Conservation (phyloP, 148 eudicot species). For the Rhododendron henanense region DNA sequence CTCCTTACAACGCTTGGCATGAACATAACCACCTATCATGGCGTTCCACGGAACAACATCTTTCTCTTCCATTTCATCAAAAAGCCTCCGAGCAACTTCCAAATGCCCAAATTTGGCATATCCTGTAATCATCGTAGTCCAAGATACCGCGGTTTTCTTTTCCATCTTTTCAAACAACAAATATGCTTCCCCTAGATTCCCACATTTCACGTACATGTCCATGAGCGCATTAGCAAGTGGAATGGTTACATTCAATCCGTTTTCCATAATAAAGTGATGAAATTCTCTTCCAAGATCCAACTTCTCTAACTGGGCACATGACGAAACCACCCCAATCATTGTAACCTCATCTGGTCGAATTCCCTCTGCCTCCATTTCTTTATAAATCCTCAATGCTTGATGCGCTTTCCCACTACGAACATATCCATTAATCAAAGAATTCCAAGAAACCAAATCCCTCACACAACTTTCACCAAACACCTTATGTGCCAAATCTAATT, state of each 20-base stretch:
- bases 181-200: slow-evolving; percentile 40
- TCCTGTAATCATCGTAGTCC: slow-evolving; percentile 56
- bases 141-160: slow-evolving; percentile 50
- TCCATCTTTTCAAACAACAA: slow-evolving; percentile 38
- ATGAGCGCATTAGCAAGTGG: slow-evolving; percentile 52
- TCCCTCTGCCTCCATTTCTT: slow-evolving; percentile 39
- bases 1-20: slow-evolving; percentile 42
- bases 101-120: slow-evolving; percentile 45
- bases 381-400: slow-evolving; percentile 40
- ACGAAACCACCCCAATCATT: slow-evolving; percentile 51
- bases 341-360: slow-evolving; percentile 55
- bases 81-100: slow-evolving; percentile 45
- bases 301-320: slow-evolving; percentile 44
- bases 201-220: slow-evolving; percentile 63
- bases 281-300: slow-evolving; percentile 38
- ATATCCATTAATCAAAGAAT: slow-evolving; percentile 57
- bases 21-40: slow-evolving; percentile 61
- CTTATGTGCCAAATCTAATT: slow-evolving; percentile 33
- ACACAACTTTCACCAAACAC: slow-evolving; percentile 61
- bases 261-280: slow-evolving; percentile 32
- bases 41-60: slow-evolving; percentile 69
- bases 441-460: slow-evolving; percentile 62
- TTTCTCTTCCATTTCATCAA: slow-evolving; percentile 45
- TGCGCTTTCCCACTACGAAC: slow-evolving; percentile 34
- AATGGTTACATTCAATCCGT: slow-evolving; percentile 30